Percentiles rank a stretch among this genome's conserved stretches.
These are phyloP conservation scores for Smallanthus sonchifolius DNA, from an alignment of 129 eudicot species.

Conservation along the genomic window DNA sequence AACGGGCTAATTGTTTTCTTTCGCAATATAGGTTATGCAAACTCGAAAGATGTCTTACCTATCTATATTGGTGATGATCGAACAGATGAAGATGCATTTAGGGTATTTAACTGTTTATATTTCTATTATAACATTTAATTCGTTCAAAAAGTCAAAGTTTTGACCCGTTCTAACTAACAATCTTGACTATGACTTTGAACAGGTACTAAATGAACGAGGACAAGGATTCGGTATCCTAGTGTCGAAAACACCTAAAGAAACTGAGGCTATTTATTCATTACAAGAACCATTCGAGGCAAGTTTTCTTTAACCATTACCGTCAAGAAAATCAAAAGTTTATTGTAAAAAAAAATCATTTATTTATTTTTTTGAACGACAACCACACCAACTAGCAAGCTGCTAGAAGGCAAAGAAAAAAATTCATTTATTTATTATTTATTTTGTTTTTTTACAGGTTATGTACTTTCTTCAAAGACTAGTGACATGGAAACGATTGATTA, in stretches of 20 bases:
- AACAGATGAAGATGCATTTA: slow-evolving; percentile 92
- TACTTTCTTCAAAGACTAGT: slow-evolving; percentile 66
- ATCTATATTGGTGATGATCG: slow-evolving; percentile 88
- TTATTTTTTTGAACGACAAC: too few species aligned
- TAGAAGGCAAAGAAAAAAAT: too few species aligned
- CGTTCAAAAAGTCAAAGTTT: not conserved
- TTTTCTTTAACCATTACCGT: not conserved
- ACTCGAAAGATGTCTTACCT: slow-evolving; percentile 65
- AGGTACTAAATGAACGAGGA: slow-evolving; percentile 60
- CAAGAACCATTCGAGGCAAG: slow-evolving; percentile 83
- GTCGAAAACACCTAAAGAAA: slow-evolving; percentile 74
- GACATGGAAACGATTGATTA: slow-evolving; percentile 47
- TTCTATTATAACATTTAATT: not conserved
- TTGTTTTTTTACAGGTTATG: slow-evolving; percentile 56
- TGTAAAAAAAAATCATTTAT: not conserved
- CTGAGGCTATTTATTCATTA: slow-evolving; percentile 69
- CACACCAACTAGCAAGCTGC: too few species aligned
- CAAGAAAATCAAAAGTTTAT: not conserved
- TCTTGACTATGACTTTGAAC: slow-evolving; percentile 1
- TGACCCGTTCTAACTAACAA: not conserved
- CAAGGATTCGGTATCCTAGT: slow-evolving; percentile 84
- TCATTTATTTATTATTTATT: not conserved
- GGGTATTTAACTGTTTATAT: slow-evolving; percentile 35
- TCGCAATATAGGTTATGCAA: slow-evolving; percentile 42
- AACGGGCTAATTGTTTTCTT: not conserved